phyloP scores from a whole-genome alignment of 208 protist genomes.

The Wallacemonas collosoma region DNA sequence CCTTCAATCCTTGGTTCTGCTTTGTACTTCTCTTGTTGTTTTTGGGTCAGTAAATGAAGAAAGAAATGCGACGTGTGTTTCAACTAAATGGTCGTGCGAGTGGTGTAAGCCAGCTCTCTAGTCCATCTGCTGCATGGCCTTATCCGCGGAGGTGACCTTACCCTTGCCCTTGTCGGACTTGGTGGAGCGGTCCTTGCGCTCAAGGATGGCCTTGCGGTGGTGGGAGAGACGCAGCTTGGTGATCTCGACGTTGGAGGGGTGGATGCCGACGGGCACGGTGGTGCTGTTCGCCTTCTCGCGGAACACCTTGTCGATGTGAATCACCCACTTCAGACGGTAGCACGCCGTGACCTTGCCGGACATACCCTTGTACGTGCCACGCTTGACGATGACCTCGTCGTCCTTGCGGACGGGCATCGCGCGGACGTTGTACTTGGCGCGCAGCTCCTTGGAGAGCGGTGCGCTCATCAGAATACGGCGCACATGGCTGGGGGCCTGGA shows the following conservation, averaged over 20 bases:
- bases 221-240: slow-evolving; percentile 99
- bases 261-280: slow-evolving; percentile 94
- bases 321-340: slow-evolving; percentile 99
- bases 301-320: slow-evolving; percentile 98
- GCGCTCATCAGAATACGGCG: slow-evolving; percentile 98
- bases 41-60: slow-evolving; percentile 24
- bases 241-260: slow-evolving; percentile 99
- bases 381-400: slow-evolving; percentile 98
- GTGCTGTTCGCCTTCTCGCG: slow-evolving; percentile 97
- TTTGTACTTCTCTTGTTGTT: neutral
- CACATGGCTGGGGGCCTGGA: slow-evolving; percentile 96
- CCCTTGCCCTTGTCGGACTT: slow-evolving; percentile 93
- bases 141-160: slow-evolving; percentile 90
- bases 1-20: too few relatives aligned
- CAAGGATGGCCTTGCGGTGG: slow-evolving; percentile 97
- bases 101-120: slow-evolving; percentile 33
- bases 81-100: neutral
- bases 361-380: slow-evolving; percentile 96
- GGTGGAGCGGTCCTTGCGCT: slow-evolving; percentile 90
- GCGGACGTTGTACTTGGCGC: slow-evolving; percentile 98
- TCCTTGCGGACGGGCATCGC: slow-evolving; percentile 99
- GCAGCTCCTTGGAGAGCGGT: slow-evolving; percentile 98
- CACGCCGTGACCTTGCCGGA: slow-evolving; percentile 97
- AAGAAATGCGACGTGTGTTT: slow-evolving; percentile 26
- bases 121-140: slow-evolving; percentile 94